These are phyloP conservation scores for Sclerotinia minor DNA, from an alignment of 2,329 filamentous ascomycete genomes.

Conservation along the genomic window DNA sequence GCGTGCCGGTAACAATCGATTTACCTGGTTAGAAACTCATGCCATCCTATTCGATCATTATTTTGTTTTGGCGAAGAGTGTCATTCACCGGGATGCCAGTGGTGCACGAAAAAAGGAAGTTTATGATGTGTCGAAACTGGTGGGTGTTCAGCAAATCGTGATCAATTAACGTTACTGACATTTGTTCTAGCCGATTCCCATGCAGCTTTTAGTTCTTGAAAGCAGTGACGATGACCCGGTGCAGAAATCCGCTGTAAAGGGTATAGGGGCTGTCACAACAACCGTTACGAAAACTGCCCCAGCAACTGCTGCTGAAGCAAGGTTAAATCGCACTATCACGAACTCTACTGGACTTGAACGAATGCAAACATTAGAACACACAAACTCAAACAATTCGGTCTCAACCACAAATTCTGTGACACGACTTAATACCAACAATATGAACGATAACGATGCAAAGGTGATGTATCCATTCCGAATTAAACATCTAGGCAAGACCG, in stretches of 20 bases:
- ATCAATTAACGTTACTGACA: slow-evolving; percentile 29
- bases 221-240: slow-evolving; percentile 91
- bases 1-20: slow-evolving; percentile 82
- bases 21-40: slow-evolving; percentile 92
- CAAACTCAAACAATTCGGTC: slow-evolving; percentile 66
- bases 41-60: slow-evolving; percentile 96
- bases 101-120: slow-evolving; percentile 72
- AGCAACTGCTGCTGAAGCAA: slow-evolving; percentile 59
- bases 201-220: slow-evolving; percentile 91
- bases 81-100: slow-evolving; percentile 66
- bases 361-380: slow-evolving; percentile 63
- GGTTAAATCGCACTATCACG: slow-evolving; percentile 45
- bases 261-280: slow-evolving; percentile 60
- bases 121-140: slow-evolving; percentile 91
- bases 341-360: slow-evolving; percentile 43
- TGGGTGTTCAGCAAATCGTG: slow-evolving; percentile 45
- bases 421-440: slow-evolving; percentile 49
- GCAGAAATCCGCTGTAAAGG: slow-evolving; percentile 66
- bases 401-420: slow-evolving; percentile 50
- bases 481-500: slow-evolving; percentile 86
- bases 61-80: slow-evolving; percentile 82
- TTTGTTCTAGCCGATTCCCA: slow-evolving; percentile 82
- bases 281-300: slow-evolving; percentile 58
- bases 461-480: slow-evolving; percentile 88
- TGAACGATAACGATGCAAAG: slow-evolving; percentile 47